Conservation (phyloP, 2,329 filamentous ascomycete genomes). For the Diaporthe destruens region DNA sequence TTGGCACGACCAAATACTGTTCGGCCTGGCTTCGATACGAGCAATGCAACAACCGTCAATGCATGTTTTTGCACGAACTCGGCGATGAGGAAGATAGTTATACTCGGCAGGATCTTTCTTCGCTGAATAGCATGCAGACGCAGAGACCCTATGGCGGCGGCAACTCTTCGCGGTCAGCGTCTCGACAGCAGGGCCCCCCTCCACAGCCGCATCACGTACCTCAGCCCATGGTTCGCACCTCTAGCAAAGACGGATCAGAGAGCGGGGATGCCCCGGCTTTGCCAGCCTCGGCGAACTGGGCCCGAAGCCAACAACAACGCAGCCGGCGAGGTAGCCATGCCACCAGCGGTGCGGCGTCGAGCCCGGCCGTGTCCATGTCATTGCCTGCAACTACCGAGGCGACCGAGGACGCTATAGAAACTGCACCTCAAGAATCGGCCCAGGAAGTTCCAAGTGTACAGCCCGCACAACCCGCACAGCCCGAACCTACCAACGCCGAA, state of each 20-base stretch:
- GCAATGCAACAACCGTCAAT: constrained; percentile 93
- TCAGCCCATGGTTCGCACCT: constrained; percentile 79
- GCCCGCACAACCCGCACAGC: constrained; percentile 44
- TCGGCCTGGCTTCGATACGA: constrained; percentile 96
- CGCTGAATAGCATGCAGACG: constrained; percentile 90
- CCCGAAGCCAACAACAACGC: constrained; percentile 74
- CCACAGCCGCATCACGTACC: constrained; percentile 54
- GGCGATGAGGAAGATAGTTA: constrained; percentile 99
- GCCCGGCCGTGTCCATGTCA: constrained; percentile 78
- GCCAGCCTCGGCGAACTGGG: constrained; percentile 95
- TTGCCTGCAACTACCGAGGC: constrained; percentile 67
- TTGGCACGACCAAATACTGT: constrained; percentile 97
- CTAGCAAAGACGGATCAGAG: constrained; percentile 82
- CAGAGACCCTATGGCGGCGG: constrained; percentile 72
- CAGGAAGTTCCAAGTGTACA: constrained; percentile 50
- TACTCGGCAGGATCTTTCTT: constrained; percentile 92
- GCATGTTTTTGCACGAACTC: constrained; percentile 97
- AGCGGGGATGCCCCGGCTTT: constrained; percentile 88
- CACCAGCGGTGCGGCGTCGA: constrained; percentile 84
- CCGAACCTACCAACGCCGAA: constrained; percentile 46
- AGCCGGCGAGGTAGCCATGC: constrained; percentile 83
- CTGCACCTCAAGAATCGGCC: constrained; percentile 46
- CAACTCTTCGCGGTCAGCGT: constrained; percentile 65
- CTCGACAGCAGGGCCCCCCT: constrained; percentile 63
- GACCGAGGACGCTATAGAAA: constrained; percentile 58